phyloP scores from a whole-genome alignment of 2,329 filamentous ascomycete species.

The Aspergillus pseudonomiae region DNA sequence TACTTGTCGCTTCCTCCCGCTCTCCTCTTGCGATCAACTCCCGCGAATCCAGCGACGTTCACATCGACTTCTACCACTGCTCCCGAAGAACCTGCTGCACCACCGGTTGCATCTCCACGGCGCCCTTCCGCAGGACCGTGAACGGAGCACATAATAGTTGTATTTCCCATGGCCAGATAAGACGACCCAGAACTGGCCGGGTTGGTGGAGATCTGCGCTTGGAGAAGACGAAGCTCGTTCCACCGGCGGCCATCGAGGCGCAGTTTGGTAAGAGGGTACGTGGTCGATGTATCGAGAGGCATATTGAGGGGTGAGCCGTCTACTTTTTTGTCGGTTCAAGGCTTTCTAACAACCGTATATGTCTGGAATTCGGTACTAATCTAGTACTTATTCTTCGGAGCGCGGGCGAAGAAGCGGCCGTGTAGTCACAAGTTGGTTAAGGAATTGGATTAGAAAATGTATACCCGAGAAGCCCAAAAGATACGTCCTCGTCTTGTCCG shows the following conservation, averaged over 20 bases:
- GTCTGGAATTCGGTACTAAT: conserved; percentile 1
- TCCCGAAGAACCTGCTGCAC: conserved; percentile 50
- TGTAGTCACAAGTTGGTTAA: not conserved
- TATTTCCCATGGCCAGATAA: conserved; percentile 96
- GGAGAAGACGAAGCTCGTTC: conserved; percentile 91
- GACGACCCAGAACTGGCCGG: conserved; percentile 89
- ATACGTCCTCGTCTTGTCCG: not conserved
- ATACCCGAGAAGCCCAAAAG: not conserved
- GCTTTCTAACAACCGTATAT: not conserved
- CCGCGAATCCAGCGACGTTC: conserved; percentile 83
- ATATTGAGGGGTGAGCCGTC: conserved; percentile 54
- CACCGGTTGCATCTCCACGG: conserved; percentile 51
- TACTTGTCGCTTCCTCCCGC: conserved; percentile 75
- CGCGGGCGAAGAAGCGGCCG: not conserved
- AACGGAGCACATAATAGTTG: conserved; percentile 92
- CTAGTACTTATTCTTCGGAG: not conserved
- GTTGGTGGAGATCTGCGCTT: conserved; percentile 89
- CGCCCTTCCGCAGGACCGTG: conserved; percentile 77
- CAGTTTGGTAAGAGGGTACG: conserved; percentile 82
- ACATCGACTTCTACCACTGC: conserved; percentile 80
- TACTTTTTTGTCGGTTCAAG: conserved; percentile 1
- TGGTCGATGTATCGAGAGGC: conserved; percentile 92
- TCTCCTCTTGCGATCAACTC: conserved; percentile 78
- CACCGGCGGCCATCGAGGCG: conserved; percentile 85
- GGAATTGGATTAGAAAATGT: not conserved